Conservation (phyloP, 805 yeast genomes). For the Ogataea nonfermentans region DNA sequence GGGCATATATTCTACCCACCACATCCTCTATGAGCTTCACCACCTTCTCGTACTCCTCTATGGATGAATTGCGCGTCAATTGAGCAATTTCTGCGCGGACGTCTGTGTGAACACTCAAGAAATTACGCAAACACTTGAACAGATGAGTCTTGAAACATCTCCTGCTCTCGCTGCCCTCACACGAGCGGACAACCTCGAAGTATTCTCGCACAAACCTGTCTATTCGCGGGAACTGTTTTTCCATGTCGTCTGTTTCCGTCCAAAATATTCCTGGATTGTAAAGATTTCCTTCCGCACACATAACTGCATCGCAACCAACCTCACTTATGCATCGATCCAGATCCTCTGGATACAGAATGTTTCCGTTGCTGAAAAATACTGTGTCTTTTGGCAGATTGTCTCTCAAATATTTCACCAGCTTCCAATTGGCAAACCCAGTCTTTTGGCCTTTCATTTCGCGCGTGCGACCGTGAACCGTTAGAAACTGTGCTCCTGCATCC, state of each 20-base stretch:
- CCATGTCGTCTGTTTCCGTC: constrained; percentile 48
- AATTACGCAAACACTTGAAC: constrained; percentile 82
- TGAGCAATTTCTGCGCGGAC: constrained; percentile 71
- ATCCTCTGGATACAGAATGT: constrained; percentile 87
- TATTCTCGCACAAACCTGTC: constrained; percentile 83
- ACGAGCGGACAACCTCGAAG: constrained; percentile 69
- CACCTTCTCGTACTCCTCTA: constrained; percentile 47
- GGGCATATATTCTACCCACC: constrained; percentile 55
- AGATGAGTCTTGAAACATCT: constrained; percentile 90
- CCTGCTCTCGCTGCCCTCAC: constrained; percentile 69
- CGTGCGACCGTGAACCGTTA: constrained; percentile 93
- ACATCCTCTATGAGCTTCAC: constrained; percentile 65
- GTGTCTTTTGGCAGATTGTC: constrained; percentile 77
- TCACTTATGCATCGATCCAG: constrained; percentile 62
- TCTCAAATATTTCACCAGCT: constrained; percentile 64
- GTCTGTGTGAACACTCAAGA: constrained; percentile 73
- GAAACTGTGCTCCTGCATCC: constrained; percentile 91
- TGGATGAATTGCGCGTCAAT: constrained; percentile 36
- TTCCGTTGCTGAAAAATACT: constrained; percentile 93
- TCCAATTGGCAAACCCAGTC: constrained; percentile 96
- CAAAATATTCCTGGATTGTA: constrained; percentile 91
- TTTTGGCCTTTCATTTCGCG: constrained; percentile 97
- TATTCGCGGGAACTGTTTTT: constrained; percentile 78
- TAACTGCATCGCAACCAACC: constrained; percentile 82
- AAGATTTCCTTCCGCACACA: constrained; percentile 96